phyloP scores from a whole-genome alignment of 805 yeast genomes.

The Priceomyces haplophilus region DNA sequence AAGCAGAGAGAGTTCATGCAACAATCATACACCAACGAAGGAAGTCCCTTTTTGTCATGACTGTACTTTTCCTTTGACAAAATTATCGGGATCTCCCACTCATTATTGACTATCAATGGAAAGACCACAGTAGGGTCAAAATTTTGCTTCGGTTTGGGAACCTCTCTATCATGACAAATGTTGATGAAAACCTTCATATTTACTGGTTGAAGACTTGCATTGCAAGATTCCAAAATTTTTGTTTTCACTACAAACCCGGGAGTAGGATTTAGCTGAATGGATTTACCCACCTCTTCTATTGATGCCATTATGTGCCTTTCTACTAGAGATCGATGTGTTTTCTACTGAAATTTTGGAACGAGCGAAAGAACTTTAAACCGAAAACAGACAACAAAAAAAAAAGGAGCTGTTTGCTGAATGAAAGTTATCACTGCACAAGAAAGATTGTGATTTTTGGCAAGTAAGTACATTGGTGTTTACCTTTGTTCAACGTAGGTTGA shows the following conservation, averaged over 20 bases:
- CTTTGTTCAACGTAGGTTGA: too few relatives aligned
- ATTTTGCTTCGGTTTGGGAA: slow-evolving; percentile 57
- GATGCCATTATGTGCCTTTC: slow-evolving; percentile 3
- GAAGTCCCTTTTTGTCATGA: slow-evolving; percentile 66
- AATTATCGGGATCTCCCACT: slow-evolving; percentile 85
- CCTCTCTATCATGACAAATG: slow-evolving; percentile 61
- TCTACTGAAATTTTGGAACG: neutral
- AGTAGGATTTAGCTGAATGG: slow-evolving; percentile 43
- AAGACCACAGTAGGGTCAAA: slow-evolving; percentile 60
- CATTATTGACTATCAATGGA: slow-evolving; percentile 60
- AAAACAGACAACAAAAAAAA: neutral
- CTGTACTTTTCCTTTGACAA: slow-evolving; percentile 57
- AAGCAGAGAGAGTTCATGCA: slow-evolving; percentile 64
- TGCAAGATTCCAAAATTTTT: slow-evolving; percentile 37
- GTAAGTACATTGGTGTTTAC: too few relatives aligned
- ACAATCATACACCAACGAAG: slow-evolving; percentile 73
- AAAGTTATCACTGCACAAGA: too few relatives aligned
- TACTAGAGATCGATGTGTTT: neutral
- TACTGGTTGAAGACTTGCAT: slow-evolving; percentile 25
- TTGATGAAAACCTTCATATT: slow-evolving; percentile 72
- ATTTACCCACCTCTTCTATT: slow-evolving; percentile 7
- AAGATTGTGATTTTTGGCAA: too few relatives aligned
- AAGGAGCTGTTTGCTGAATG: too few relatives aligned
- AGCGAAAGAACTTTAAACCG: neutral
- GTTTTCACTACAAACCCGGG: slow-evolving; percentile 78